A percentile compares a stretch with the other conserved stretches of the same genome.
Evolutionary conservation across 805 yeast genomes (phyloP).

Genomic region (Komagataella mondaviorum): DNA sequence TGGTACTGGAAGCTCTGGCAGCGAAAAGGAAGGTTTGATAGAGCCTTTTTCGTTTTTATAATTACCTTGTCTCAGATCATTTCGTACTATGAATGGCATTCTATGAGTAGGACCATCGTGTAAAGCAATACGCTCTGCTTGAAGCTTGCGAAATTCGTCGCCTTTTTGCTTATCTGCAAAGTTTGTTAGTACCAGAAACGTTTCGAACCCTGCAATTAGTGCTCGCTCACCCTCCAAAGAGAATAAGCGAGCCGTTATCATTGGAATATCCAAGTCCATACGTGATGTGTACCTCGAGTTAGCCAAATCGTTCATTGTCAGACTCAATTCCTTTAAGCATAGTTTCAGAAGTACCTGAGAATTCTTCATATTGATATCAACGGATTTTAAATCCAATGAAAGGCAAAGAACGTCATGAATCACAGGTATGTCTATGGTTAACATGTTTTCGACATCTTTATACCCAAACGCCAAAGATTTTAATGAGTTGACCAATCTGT

Average conservation of each 20-base stretch:
- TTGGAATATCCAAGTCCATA: constrained; percentile 35
- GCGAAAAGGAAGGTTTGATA: constrained; percentile 44
- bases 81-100: constrained; percentile 53
- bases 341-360: constrained; percentile 7
- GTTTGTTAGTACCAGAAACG: constrained; percentile 47
- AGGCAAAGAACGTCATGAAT: constrained; percentile 61
- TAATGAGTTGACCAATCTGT: constrained; percentile 26
- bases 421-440: constrained; percentile 39
- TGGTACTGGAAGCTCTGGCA: constrained; percentile 55
- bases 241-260: constrained; percentile 17
- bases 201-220: constrained; percentile 23
- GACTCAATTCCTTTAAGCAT: constrained; percentile 12
- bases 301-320: constrained; percentile 56
- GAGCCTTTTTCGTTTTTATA: constrained; percentile 39
- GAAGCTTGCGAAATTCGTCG: constrained; percentile 30
- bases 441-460: constrained; percentile 63
- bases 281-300: constrained; percentile 50
- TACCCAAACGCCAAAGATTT: constrained; percentile 47
- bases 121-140: constrained; percentile 47
- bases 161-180: constrained; percentile 41
- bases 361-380: constrained; percentile 20
- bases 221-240: constrained; percentile 3
- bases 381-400: constrained; percentile 34
- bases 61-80: constrained; percentile 18
- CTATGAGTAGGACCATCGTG: constrained; percentile 84